Evolutionary conservation across 306 rosid species (phyloP).

Genomic region (Quercus glauca): DNA sequence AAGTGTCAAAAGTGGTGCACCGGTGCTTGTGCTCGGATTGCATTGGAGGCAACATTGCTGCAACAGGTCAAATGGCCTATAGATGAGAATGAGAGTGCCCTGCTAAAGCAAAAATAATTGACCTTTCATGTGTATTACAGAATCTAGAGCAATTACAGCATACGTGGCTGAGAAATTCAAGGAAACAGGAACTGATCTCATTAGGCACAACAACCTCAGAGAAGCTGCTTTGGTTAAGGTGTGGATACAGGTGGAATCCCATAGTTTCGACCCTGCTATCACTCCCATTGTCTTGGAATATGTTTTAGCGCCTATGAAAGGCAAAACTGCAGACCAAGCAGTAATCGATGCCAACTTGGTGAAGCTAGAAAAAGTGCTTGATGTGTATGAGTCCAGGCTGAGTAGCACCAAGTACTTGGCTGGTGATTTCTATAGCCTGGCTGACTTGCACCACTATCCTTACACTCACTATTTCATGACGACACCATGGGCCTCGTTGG

Average conservation of each 20-base stretch:
- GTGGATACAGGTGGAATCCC: conserved; percentile 75
- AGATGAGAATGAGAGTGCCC: too few relatives aligned
- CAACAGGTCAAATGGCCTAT: too few relatives aligned
- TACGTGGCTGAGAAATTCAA: conserved; percentile 69
- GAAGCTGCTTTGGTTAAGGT: conserved; percentile 62
- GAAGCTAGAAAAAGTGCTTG: conserved; percentile 52
- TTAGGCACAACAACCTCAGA: conserved; percentile 26
- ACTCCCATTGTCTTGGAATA: conserved; percentile 50
- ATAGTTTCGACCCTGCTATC: conserved; percentile 50
- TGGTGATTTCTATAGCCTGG: conserved; percentile 62
- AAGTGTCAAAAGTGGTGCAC: too few relatives aligned
- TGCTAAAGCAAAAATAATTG: not conserved
- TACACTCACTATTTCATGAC: conserved; percentile 64
- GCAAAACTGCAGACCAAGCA: conserved; percentile 44
- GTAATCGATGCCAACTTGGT: conserved; percentile 47
- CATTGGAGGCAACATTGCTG: too few relatives aligned
- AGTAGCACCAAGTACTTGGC: conserved; percentile 58
- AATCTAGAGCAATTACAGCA: conserved; percentile 72
- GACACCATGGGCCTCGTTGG: conserved; percentile 56
- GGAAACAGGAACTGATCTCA: conserved; percentile 55
- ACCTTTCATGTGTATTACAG: conserved; percentile 26
- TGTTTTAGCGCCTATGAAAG: conserved; percentile 50
- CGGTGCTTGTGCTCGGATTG: too few relatives aligned
- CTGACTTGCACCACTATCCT: conserved; percentile 66
- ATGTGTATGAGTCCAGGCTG: conserved; percentile 62